Base-by-base conservation (phyloP, 345 rosid species). In the Dipteronia dyeriana region DNA sequence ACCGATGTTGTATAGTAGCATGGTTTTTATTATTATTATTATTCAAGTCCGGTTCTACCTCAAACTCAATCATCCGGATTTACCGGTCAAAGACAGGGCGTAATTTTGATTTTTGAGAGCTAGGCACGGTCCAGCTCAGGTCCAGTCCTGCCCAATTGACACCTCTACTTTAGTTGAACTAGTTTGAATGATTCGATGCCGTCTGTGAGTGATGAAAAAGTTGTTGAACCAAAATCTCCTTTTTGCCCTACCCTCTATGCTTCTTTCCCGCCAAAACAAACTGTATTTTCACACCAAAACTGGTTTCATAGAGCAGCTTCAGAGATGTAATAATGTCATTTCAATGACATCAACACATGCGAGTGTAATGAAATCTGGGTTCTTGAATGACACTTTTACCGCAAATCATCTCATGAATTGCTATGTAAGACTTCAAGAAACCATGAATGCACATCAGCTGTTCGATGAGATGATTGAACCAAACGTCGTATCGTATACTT, bases 401-500 rank as follows among this genome's bases (percentile, higher is more conserved):
- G 51, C 79, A 8, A 94, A 90, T 79, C 86, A 83, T 56, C 90
- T 94, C 82, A 68, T 89, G 4, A 89, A 84, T 14, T 61, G 81
- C 5, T 94, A 88, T 39, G 26, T 84, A 8, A 80, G 80, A 31
- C 76, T 83, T 54, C 77, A 23, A 5, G 79, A 70, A 11, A 81
- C 73, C 65, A 59, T 3, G 11, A 26, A 51, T 41, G 96, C 96
- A 2, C 85, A 49, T 56, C 79, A 78, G 6, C 2, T 91, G 88
- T 86, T 92, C 67, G 94, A 88, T 0, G 98, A 92, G 88, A 92
- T 92, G 90, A 71, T 74, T 64, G 84, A 88, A 64, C 93, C 92
- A 71, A 91, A 94, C 23, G 94, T 91, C 7, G 91, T 94, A 7
- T 94, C 97, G 0, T 94, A 86, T 86, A 91, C 93, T 61, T 86